phyloP scores from a whole-genome alignment of 306 rosid species.

The Cicer arietinum region DNA sequence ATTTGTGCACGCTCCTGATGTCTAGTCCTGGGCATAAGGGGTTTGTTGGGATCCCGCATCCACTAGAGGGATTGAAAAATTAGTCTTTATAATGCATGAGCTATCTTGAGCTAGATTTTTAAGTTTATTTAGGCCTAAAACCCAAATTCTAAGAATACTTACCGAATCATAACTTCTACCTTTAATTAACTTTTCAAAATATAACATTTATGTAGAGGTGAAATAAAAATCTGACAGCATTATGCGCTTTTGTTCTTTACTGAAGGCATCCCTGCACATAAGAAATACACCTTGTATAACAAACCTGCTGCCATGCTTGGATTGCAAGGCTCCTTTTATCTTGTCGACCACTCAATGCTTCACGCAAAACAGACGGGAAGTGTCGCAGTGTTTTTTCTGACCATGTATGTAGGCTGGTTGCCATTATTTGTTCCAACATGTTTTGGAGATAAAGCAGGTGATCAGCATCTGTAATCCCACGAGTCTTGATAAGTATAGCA shows the following conservation, averaged over 20 bases:
- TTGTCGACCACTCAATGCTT: slow-evolving; percentile 68
- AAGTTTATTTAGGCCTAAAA: neutral
- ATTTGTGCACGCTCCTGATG: too few species aligned
- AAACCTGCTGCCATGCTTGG: slow-evolving; percentile 97
- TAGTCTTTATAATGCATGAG: neutral
- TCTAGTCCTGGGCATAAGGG: neutral
- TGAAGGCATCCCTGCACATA: slow-evolving; percentile 36
- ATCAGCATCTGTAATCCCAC: slow-evolving; percentile 98
- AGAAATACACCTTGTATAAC: slow-evolving; percentile 42
- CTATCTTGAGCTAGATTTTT: neutral
- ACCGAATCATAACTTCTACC: neutral
- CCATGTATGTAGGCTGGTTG: slow-evolving; percentile 87
- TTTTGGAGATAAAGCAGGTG: slow-evolving; percentile 83
- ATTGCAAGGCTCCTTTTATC: slow-evolving; percentile 82
- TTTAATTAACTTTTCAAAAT: slow-evolving; percentile 6
- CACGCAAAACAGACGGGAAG: slow-evolving; percentile 89
- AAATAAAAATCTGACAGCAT: slow-evolving; percentile 12
- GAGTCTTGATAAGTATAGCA: slow-evolving; percentile 92
- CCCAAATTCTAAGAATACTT: slow-evolving; percentile 9
- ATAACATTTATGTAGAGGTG: slow-evolving; percentile 9
- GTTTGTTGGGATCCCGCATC: neutral
- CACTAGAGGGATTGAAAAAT: neutral
- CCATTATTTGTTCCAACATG: slow-evolving; percentile 92
- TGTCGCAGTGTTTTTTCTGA: slow-evolving; percentile 84
- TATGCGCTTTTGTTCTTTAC: slow-evolving; percentile 19